These are phyloP conservation scores for Moesziomyces globuligerus DNA, from an alignment of 1,284 basidiomycete genomes.

Conservation along the genomic window DNA sequence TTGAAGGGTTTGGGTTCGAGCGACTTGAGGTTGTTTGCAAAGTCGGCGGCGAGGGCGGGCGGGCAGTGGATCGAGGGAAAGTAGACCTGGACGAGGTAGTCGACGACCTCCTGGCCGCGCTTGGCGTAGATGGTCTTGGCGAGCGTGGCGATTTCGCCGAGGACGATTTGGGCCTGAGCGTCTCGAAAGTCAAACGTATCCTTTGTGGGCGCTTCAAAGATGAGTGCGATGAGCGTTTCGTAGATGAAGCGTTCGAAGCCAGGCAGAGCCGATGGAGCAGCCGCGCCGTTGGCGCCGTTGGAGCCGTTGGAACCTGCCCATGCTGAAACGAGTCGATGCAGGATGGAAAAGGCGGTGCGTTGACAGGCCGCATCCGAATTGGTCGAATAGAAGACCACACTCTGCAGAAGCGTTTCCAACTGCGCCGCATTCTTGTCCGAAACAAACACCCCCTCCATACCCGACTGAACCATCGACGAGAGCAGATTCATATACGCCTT, in stretches of 20 bases:
- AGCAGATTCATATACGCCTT: slow-evolving; percentile 88
- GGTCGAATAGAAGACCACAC: slow-evolving; percentile 71
- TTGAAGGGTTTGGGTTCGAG: slow-evolving; percentile 80
- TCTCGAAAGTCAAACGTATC: slow-evolving; percentile 87
- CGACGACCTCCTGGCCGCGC: slow-evolving; percentile 83
- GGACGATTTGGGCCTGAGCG: slow-evolving; percentile 72
- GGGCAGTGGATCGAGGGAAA: slow-evolving; percentile 91
- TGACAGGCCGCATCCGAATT: slow-evolving; percentile 72
- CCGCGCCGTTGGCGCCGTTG: slow-evolving; percentile 40
- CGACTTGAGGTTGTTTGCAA: slow-evolving; percentile 68
- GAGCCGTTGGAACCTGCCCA: slow-evolving; percentile 75
- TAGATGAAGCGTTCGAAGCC: slow-evolving; percentile 95
- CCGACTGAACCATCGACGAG: slow-evolving; percentile 79
- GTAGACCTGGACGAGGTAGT: slow-evolving; percentile 82
- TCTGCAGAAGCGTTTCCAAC: slow-evolving; percentile 80
- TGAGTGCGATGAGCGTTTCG: slow-evolving; percentile 82
- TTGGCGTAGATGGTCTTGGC: slow-evolving; percentile 82
- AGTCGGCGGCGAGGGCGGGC: slow-evolving; percentile 78
- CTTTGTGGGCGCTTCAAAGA: slow-evolving; percentile 83
- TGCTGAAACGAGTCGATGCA: slow-evolving; percentile 76
- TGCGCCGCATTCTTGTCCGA: slow-evolving; percentile 84
- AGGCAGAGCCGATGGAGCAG: slow-evolving; percentile 71
- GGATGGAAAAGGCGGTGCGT: slow-evolving; percentile 82
- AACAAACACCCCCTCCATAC: slow-evolving; percentile 84
- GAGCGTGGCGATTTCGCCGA: slow-evolving; percentile 68